Base-by-base conservation (phyloP, 208 protist genomes). In the Crithidia mellificae region DNA sequence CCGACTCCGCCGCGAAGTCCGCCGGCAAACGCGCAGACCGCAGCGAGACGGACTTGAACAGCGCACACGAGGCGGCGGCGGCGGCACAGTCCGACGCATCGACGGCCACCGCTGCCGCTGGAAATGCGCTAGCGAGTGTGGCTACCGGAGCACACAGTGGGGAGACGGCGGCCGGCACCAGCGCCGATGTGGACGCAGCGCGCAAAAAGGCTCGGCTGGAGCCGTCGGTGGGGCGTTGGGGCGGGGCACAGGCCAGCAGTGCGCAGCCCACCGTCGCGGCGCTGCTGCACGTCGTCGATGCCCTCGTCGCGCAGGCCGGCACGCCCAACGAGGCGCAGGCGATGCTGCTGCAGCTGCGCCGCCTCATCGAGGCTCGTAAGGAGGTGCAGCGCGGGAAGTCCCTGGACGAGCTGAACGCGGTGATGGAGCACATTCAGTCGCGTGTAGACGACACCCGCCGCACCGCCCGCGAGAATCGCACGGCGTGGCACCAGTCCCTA, bases 371-470 rank as follows among this genome's bases (percentile, higher is more conserved):
- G 22, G 80, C 72, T 25, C 87, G 86, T 52, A 74, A 67, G 44
- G 87, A 90, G 63, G 41, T 78, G 51, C 77, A 74, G 20, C 75
- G 78, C 0, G 73, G 77, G 6, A 77, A 79, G 57, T 65, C 46
- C 11, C 69, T 84, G 25, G 66, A 63, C 8, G 66, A 75, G 36
- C 75, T 96, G 19, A 74, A 78, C 66, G 76, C 59, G 27, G 61
- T 78, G n/a, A 87, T 92, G 81, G 44, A 43, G 4, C 68, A 76
- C 15, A 84, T 96, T 53, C 87, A 96, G 66, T 20, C 54, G 17
- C 52, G 80, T n/a, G 91, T 96, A 15, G 88, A 96, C 74, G 81
- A 74, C 19, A 59, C 77, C 27, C 81, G 82, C 5, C 52, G 68
- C n/a, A 56, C 63, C 14, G 80, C 72, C 12, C 58, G 82, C 46